Conservation (phyloP, 306 rosid species). For the Vicia villosa region DNA sequence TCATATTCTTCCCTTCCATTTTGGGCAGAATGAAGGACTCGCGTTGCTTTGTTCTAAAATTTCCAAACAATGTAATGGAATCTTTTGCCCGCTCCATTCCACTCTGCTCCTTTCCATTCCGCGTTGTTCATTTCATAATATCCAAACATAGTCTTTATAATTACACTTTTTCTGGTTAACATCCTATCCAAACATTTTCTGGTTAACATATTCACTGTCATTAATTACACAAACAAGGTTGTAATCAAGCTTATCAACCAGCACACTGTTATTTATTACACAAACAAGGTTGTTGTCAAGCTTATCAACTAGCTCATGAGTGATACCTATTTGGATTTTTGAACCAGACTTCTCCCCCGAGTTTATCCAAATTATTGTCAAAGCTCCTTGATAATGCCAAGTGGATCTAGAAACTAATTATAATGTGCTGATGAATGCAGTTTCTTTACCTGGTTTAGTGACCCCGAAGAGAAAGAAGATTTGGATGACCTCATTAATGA, state of each 20-base stretch:
- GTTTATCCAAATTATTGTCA: background rate
- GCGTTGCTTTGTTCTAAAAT: too few relatives aligned
- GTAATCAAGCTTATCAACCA: background rate
- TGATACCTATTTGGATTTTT: background rate
- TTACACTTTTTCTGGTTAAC: too few relatives aligned
- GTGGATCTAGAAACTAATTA: background rate
- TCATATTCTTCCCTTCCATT: too few relatives aligned
- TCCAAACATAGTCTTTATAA: too few relatives aligned
- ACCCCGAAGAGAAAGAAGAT: constrained; percentile 69
- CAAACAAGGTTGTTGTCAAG: background rate
- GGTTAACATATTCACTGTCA: background rate
- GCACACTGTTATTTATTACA: background rate
- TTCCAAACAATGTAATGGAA: too few relatives aligned
- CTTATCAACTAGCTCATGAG: background rate
- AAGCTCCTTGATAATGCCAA: background rate
- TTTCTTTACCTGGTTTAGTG: constrained; percentile 76
- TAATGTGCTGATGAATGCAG: constrained; percentile 49
- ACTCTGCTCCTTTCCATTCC: too few relatives aligned
- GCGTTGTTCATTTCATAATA: too few relatives aligned
- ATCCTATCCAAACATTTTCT: background rate
- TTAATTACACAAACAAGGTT: background rate
- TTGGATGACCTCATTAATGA: constrained; percentile 70
- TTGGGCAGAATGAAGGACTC: too few relatives aligned
- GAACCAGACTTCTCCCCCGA: background rate
- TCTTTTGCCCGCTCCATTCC: too few relatives aligned